Base-by-base conservation (phyloP, 148 eudicot species). In the Persicaria tinctoria region DNA sequence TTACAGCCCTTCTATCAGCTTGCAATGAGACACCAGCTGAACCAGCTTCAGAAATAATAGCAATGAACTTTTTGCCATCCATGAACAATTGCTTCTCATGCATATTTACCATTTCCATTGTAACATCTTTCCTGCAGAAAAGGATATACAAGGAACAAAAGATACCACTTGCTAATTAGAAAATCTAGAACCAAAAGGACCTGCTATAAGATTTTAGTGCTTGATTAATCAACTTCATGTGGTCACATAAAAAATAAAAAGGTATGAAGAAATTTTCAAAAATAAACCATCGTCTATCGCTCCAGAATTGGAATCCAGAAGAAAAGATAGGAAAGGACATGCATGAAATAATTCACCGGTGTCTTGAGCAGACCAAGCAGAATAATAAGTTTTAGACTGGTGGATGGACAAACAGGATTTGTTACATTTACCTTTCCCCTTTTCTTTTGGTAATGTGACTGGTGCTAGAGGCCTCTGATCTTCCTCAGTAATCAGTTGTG, bases 51-150 rank as follows among this genome's bases (percentile, higher is more conserved):
- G 98, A 94, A 66, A 95, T 95, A 47, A 95, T 89, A 75, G 99
- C 97, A 64, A 92, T 81, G 55, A 95, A 80, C 86, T 94, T 94
- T 77, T 89, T 84, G 60, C 89, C 96, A 78, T 92, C 94, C 99
- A 95, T 95, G 81, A 95, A 95, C 48, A 86, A 86, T 76, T 87
- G 89, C 81, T 95, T 95, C 85, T 95, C 99, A 80, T 95, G 92
- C 97, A 95, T 95, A 80, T 95, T 95, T 55, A 95, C 99, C 99
- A 95, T 95, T 86, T 95, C 99, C 99, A 92, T 92, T 38, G 88
- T 82, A 51, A 95, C 85, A 53, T 92, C 97, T 86, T 95, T 95
- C 80, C 99, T 95, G 84, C 56, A 82, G 81, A 10, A 82, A 53
- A 46, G 80, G 62, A 71, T 12, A 1, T 12, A 1, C 17, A 66